Conservation (phyloP, 176 grass and related monocot genomes). For the Lolium rigidum region DNA sequence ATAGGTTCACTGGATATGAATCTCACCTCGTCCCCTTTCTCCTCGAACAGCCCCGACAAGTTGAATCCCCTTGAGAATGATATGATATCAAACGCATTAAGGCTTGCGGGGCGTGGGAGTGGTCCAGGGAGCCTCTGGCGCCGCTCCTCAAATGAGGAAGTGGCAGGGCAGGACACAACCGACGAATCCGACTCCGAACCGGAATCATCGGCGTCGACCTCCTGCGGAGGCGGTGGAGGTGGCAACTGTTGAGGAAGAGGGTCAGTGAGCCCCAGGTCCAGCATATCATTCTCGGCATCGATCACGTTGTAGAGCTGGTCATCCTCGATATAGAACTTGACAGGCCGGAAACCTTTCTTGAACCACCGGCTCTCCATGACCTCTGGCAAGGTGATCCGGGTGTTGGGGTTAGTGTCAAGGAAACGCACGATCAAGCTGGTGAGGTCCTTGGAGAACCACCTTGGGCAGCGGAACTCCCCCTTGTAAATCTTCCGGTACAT, state of each 20-base stretch:
- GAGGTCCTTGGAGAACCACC: constrained; percentile 95
- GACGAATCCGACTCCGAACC: constrained; percentile 91
- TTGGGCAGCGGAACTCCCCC: constrained; percentile 86
- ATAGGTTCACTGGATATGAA: constrained; percentile 77
- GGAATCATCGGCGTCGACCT: constrained; percentile 62
- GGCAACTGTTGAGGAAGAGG: constrained; percentile 43
- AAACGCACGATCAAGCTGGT: constrained; percentile 57
- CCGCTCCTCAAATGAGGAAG: constrained; percentile 58
- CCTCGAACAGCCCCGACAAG: constrained; percentile 92
- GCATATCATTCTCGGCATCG: constrained; percentile 39
- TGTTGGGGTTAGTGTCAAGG: constrained; percentile 71
- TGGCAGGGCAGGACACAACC: constrained; percentile 73
- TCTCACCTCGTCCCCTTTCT: constrained; percentile 74
- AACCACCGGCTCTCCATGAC: constrained; percentile 93
- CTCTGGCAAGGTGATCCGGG: constrained; percentile 74
- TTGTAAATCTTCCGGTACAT: constrained; percentile 97
- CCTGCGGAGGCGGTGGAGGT: constrained; percentile 24
- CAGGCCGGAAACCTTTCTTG: constrained; percentile 87
- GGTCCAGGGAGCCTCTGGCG: constrained; percentile 42
- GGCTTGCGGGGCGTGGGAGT: constrained; percentile 79
- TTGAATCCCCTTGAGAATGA: constrained; percentile 92
- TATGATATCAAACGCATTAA: constrained; percentile 99
- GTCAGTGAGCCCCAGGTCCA: constrained; percentile 2
- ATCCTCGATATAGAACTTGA: constrained; percentile 91
- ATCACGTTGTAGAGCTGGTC: constrained; percentile 71